Evolutionary conservation across 2,329 filamentous ascomycete species (phyloP).

Genomic region (Colletotrichum magnum): DNA sequence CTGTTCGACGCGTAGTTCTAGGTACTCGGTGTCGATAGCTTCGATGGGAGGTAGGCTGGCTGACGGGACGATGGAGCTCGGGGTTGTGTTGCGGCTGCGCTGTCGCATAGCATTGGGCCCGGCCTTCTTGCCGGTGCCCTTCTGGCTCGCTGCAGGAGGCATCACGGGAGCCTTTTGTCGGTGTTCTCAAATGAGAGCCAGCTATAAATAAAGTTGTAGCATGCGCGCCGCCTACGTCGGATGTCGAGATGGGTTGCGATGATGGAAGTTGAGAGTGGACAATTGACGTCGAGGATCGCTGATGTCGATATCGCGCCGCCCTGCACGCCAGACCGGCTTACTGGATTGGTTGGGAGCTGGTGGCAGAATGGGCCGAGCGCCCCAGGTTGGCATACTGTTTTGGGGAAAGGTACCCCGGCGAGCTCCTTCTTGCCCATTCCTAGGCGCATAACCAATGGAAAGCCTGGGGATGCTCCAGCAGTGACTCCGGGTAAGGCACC

Average conservation of each 20-base stretch:
- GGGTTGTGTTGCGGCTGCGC: slow-evolving; percentile 84
- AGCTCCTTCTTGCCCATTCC: slow-evolving; percentile 2
- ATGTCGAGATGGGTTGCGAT: slow-evolving; percentile 28
- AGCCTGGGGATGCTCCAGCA: slow-evolving; percentile 28
- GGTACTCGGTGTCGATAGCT: slow-evolving; percentile 73
- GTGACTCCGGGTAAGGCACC: slow-evolving; percentile 9
- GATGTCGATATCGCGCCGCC: slow-evolving; percentile 33
- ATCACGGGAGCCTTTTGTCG: slow-evolving; percentile 52
- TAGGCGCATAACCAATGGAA: slow-evolving; percentile 1
- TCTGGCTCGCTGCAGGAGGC: slow-evolving; percentile 72
- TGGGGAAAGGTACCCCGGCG: too few species aligned
- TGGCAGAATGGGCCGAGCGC: slow-evolving; percentile 34
- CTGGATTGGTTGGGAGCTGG: slow-evolving; percentile 33
- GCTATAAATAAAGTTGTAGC: slow-evolving; percentile 20
- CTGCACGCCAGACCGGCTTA: slow-evolving; percentile 35
- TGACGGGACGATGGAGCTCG: slow-evolving; percentile 67
- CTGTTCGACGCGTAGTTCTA: slow-evolving; percentile 73
- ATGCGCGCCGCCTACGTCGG: slow-evolving; percentile 28
- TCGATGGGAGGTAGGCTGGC: slow-evolving; percentile 69
- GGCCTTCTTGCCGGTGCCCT: slow-evolving; percentile 77
- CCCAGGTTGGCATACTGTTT: slow-evolving; percentile 13
- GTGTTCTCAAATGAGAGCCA: slow-evolving; percentile 4
- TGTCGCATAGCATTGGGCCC: slow-evolving; percentile 73
- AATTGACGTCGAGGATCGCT: slow-evolving; percentile 29
- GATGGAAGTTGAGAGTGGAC: slow-evolving; percentile 14